phyloP scores from a whole-genome alignment of 129 eudicot genomes.

The Flaveria brownii region DNA sequence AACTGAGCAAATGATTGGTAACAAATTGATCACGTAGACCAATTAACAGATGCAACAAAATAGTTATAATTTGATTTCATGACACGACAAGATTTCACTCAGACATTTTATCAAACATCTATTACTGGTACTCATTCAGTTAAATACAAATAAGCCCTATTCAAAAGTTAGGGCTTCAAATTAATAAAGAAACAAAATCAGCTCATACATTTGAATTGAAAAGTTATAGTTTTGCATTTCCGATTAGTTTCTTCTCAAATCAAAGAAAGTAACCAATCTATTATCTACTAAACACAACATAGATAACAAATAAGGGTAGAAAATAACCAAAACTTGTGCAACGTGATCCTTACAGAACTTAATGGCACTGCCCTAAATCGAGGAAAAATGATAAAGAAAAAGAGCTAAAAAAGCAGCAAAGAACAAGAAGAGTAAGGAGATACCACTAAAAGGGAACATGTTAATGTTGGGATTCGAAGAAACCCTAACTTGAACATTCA shows the following conservation, averaged over 20 bases:
- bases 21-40: not conserved
- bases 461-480: not conserved
- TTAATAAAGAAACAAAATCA: no score
- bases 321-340: no score
- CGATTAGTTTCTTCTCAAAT: not conserved
- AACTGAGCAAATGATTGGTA: not conserved
- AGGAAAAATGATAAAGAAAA: no score
- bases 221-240: no score
- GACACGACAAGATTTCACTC: not conserved
- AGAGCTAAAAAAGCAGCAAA: no score
- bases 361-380: no score
- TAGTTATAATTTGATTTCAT: not conserved
- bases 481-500: constrained; percentile 10
- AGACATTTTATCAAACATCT: not conserved
- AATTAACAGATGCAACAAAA: not conserved
- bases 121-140: not conserved
- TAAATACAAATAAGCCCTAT: not conserved
- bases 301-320: no score
- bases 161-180: not conserved
- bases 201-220: no score
- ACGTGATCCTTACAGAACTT: no score
- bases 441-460: not conserved
- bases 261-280: not conserved
- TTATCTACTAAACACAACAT: not conserved
- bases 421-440: not conserved